phyloP scores from a whole-genome alignment of 2,329 filamentous ascomycete species.

The Scedosporium dehoogii region DNA sequence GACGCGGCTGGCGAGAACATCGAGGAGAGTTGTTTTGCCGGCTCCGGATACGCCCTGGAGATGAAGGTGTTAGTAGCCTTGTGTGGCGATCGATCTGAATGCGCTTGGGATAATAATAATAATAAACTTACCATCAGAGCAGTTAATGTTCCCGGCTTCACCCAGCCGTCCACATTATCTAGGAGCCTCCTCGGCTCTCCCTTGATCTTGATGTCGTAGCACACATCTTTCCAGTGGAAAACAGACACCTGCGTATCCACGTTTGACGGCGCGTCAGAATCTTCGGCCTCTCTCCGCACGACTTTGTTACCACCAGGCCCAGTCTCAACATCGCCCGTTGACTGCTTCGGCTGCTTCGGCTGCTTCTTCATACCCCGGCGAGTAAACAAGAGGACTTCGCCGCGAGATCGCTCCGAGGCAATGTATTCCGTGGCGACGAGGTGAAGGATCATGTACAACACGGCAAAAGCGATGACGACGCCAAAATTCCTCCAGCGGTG shows the following conservation, averaged over 20 bases:
- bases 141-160: conserved; percentile 63
- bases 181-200: conserved; percentile 58
- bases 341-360: neutral
- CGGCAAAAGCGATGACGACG: conserved; percentile 45
- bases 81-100: too few species aligned
- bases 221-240: conserved; percentile 64
- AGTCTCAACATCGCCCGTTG: neutral
- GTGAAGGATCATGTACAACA: conserved; percentile 38
- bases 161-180: conserved; percentile 64
- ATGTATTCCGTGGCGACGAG: conserved; percentile 38
- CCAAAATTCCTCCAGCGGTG: conserved; percentile 56
- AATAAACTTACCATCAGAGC: conserved; percentile 46
- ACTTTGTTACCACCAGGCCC: neutral
- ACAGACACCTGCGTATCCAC: conserved; percentile 18
- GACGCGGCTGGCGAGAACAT: conserved; percentile 56
- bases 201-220: conserved; percentile 62
- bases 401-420: conserved; percentile 44
- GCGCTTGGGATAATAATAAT: too few species aligned
- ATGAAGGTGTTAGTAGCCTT: neutral
- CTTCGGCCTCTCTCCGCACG: neutral
- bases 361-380: conserved; percentile 21
- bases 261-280: neutral
- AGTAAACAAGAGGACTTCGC: conserved; percentile 50
- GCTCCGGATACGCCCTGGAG: conserved; percentile 24
- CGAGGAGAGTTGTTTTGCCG: conserved; percentile 57